Conservation (phyloP, 2,329 filamentous ascomycete species). For the Myrmaecium sp. region DNA sequence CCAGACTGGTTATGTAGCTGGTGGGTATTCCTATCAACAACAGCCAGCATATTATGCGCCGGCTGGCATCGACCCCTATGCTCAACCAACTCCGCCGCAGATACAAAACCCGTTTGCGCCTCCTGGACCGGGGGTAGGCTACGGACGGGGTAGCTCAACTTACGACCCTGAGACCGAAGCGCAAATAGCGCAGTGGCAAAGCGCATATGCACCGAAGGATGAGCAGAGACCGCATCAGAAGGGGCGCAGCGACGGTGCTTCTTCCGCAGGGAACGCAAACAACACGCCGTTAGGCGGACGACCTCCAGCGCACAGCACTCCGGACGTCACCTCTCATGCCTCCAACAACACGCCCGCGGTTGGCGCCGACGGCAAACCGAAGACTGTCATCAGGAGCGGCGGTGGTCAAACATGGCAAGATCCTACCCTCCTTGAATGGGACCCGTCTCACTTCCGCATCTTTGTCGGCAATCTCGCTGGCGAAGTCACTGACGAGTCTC, state of each 20-base stretch:
- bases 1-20: conserved; percentile 24
- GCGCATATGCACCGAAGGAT: conserved; percentile 59
- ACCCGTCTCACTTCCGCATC: conserved; percentile 80
- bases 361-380: conserved; percentile 41
- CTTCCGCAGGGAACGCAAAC: conserved; percentile 27
- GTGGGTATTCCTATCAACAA: conserved; percentile 22
- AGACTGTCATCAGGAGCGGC: conserved; percentile 75
- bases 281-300: conserved; percentile 24
- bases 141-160: conserved; percentile 19
- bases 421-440: conserved; percentile 80
- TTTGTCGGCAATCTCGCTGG: conserved; percentile 95
- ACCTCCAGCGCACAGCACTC: conserved; percentile 13
- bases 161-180: conserved; percentile 70
- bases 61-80: conserved; percentile 27
- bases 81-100: conserved; percentile 38
- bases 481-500: conserved; percentile 89
- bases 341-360: conserved; percentile 27
- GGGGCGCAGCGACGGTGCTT: conserved; percentile 19
- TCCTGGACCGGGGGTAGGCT: conserved; percentile 31
- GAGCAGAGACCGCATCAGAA: conserved; percentile 23
- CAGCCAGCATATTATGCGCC: conserved; percentile 30
- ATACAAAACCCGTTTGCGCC: conserved; percentile 70
- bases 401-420: conserved; percentile 92
- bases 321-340: conserved; percentile 22
- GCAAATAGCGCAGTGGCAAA: conserved; percentile 90